phyloP scores from a whole-genome alignment of 352 stramenopile genomes.

The Aphanomyces astaci region DNA sequence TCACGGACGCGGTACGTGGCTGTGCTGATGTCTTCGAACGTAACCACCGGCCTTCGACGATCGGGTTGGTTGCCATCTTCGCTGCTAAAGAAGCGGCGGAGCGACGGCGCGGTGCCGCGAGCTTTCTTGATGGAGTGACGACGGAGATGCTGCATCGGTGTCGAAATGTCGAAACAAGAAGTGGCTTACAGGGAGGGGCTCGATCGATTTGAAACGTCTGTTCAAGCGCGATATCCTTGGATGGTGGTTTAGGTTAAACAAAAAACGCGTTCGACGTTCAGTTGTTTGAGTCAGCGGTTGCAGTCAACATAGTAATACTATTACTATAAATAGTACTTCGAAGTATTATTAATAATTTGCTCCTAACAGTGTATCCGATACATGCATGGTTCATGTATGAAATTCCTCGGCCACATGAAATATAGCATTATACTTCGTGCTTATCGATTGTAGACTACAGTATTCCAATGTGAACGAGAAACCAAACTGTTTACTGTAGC shows the following conservation, averaged over 20 bases:
- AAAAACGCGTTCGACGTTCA: neutral
- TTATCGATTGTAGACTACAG: too few species aligned
- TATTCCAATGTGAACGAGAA: too few species aligned
- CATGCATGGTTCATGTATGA: too few species aligned
- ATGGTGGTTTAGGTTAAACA: too few species aligned
- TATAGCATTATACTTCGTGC: too few species aligned
- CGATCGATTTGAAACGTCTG: too few species aligned
- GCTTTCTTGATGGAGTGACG: neutral
- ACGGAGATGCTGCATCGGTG: neutral
- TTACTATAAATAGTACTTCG: neutral
- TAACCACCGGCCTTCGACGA: slow-evolving; percentile 43
- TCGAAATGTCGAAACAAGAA: too few species aligned
- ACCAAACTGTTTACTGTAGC: too few species aligned
- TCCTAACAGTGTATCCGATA: too few species aligned
- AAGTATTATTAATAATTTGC: neutral
- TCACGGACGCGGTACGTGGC: slow-evolving; percentile 90
- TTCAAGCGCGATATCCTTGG: neutral
- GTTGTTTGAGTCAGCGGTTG: neutral
- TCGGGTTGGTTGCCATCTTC: neutral
- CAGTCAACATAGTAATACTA: neutral
- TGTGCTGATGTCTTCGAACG: slow-evolving; percentile 91
- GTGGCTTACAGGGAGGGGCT: too few species aligned
- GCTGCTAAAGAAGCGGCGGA: neutral
- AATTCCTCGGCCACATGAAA: too few species aligned
- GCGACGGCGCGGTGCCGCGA: neutral